These are phyloP conservation scores for Dendrocalamus latiflorus DNA, from an alignment of 202 grass and related monocot genomes.

Conservation along the genomic window DNA sequence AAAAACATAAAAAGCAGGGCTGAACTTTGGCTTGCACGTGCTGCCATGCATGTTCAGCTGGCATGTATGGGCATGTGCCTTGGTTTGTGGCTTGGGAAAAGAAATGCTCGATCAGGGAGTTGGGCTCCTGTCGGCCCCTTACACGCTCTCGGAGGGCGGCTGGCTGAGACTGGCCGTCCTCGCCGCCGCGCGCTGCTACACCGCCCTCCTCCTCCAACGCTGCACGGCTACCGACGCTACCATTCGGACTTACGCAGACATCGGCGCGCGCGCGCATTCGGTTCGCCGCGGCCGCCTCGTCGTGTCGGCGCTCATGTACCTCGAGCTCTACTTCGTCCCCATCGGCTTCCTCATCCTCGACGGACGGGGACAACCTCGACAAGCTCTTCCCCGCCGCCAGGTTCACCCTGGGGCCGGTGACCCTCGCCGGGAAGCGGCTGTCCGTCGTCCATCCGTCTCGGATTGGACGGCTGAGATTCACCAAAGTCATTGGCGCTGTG, in stretches of 20 bases:
- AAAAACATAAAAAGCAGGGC: too few relatives aligned
- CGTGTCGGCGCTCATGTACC: slow-evolving; percentile 60
- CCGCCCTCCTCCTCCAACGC: slow-evolving; percentile 1
- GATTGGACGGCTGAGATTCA: too few relatives aligned
- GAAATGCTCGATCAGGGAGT: neutral
- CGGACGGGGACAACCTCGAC: neutral
- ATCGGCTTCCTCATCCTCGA: slow-evolving; percentile 31
- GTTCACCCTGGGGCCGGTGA: too few relatives aligned
- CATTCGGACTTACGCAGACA: slow-evolving; percentile 53
- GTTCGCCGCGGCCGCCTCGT: slow-evolving; percentile 36
- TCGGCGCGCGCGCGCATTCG: slow-evolving; percentile 60
- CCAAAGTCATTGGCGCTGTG: too few relatives aligned
- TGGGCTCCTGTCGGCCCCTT: slow-evolving; percentile 8
- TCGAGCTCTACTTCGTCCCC: slow-evolving; percentile 70
- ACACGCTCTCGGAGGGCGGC: slow-evolving; percentile 30
- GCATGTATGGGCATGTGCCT: too few relatives aligned
- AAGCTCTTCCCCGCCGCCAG: slow-evolving; percentile 17
- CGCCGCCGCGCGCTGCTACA: slow-evolving; percentile 25
- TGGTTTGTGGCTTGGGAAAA: too few relatives aligned
- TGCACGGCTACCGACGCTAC: slow-evolving; percentile 21
- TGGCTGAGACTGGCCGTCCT: slow-evolving; percentile 28
- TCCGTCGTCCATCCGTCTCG: too few relatives aligned
- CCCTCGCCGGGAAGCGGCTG: too few relatives aligned
- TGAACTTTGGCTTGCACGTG: too few relatives aligned
- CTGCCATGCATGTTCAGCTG: too few relatives aligned